Evolutionary conservation across 805 yeast genomes (phyloP).

Genomic region (Candida suzukii): DNA sequence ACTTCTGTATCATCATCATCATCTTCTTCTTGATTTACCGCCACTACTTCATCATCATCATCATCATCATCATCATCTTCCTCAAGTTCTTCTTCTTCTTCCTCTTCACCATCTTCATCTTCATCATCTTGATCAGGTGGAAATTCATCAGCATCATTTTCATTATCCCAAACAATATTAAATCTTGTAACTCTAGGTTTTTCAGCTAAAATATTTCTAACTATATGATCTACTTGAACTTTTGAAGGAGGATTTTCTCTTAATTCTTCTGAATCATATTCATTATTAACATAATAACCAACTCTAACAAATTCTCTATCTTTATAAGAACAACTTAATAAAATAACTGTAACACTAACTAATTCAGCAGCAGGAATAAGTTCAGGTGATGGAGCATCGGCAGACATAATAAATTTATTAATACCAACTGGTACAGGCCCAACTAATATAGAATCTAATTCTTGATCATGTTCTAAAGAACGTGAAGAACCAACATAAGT

Average conservation of each 20-base stretch:
- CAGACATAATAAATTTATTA: slow-evolving; percentile 85
- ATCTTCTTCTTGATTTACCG: slow-evolving; percentile 14
- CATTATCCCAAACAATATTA: slow-evolving; percentile 93
- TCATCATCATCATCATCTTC: slow-evolving; percentile 42
- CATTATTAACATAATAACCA: slow-evolving; percentile 96
- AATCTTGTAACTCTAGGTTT: slow-evolving; percentile 96
- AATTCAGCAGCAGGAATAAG: slow-evolving; percentile 93
- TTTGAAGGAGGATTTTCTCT: slow-evolving; percentile 91
- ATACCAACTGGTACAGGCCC: slow-evolving; percentile 99
- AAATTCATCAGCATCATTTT: slow-evolving; percentile 50
- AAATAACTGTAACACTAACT: slow-evolving; percentile 90
- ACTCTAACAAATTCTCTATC: slow-evolving; percentile 94
- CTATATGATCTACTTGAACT: slow-evolving; percentile 90
- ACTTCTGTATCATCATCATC: slow-evolving; percentile 5
- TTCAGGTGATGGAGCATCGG: slow-evolving; percentile 96
- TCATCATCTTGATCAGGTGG: slow-evolving; percentile 75
- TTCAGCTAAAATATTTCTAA: slow-evolving; percentile 90
- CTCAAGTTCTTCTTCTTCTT: slow-evolving; percentile 51
- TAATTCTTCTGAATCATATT: slow-evolving; percentile 87
- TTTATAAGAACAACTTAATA: slow-evolving; percentile 87
- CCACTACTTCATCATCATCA: slow-evolving; percentile 33
- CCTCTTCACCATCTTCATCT: slow-evolving; percentile 57
- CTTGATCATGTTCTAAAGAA: slow-evolving; percentile 94
- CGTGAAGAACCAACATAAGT: slow-evolving; percentile 96
- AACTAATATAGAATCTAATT: slow-evolving; percentile 89